phyloP scores from a whole-genome alignment of 2,329 filamentous ascomycete genomes.

The Ophiostoma novo-ulmi region DNA sequence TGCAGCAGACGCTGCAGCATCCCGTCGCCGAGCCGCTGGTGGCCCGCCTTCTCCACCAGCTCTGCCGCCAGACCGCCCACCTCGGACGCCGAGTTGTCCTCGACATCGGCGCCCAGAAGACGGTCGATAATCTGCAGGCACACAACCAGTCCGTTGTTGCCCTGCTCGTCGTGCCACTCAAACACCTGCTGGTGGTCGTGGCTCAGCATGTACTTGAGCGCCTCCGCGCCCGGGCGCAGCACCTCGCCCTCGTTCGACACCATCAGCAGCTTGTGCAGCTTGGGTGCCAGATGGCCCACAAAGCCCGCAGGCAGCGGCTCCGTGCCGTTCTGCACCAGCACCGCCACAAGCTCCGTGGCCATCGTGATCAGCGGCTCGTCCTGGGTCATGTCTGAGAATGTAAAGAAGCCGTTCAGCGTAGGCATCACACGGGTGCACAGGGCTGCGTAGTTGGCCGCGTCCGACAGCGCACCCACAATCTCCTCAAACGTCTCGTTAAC shows the following conservation, averaged over 20 bases:
- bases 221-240: constrained; percentile 76
- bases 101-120: constrained; percentile 74
- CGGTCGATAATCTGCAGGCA: constrained; percentile 89
- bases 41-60: constrained; percentile 89
- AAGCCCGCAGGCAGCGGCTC: constrained; percentile 84
- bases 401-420: constrained; percentile 80
- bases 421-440: constrained; percentile 84
- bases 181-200: constrained; percentile 90
- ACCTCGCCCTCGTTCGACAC: constrained; percentile 82
- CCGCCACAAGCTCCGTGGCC: constrained; percentile 76
- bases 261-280: constrained; percentile 76
- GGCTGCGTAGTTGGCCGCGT: constrained; percentile 64
- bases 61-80: constrained; percentile 91
- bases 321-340: constrained; percentile 74
- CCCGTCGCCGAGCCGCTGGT: constrained; percentile 84
- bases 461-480: constrained; percentile 64
- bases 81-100: constrained; percentile 92
- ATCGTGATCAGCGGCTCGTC: constrained; percentile 79
- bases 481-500: constrained; percentile 90
- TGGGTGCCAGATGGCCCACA: constrained; percentile 78
- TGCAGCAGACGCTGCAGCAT: constrained; percentile 73
- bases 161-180: constrained; percentile 73
- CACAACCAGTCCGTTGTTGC: constrained; percentile 80
- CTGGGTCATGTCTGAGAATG: constrained; percentile 77
- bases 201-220: constrained; percentile 81